phyloP scores from a whole-genome alignment of 495 filamentous ascomycete genomes.

The Podospora sp. region DNA sequence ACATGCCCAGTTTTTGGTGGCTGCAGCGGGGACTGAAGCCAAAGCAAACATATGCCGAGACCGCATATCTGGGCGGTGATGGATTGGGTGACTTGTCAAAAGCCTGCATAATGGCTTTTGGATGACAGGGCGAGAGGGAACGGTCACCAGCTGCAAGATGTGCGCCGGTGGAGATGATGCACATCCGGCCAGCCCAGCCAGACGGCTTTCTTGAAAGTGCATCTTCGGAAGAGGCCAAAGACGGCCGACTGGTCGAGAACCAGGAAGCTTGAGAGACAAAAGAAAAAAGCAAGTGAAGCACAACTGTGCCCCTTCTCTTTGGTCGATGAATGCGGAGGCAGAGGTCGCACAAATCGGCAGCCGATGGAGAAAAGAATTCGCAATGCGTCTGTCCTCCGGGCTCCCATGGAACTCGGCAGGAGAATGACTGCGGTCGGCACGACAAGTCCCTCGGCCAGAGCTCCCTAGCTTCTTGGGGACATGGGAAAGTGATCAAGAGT shows the following conservation, averaged over 20 bases:
- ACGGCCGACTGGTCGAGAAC: background rate
- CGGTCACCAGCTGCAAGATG: background rate
- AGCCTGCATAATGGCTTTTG: slow-evolving; percentile 12
- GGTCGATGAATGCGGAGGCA: background rate
- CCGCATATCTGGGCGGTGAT: slow-evolving; percentile 15
- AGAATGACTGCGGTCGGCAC: background rate
- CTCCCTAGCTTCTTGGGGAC: too few species aligned
- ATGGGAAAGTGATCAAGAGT: too few species aligned
- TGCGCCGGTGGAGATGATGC: background rate
- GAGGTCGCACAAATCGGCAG: background rate
- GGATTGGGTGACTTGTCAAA: slow-evolving; percentile 13
- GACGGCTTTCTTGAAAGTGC: background rate
- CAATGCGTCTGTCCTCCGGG: background rate
- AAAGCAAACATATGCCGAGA: slow-evolving; percentile 12
- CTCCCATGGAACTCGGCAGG: too few species aligned
- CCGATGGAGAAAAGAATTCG: background rate
- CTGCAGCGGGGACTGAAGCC: slow-evolving; percentile 1
- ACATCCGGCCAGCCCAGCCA: slow-evolving; percentile 2
- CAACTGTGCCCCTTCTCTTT: background rate
- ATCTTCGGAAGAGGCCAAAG: background rate
- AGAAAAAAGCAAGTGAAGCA: background rate
- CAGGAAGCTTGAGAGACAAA: background rate
- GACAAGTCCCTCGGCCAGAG: background rate
- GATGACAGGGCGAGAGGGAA: slow-evolving; percentile 6
- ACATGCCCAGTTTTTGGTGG: background rate